phyloP scores from a whole-genome alignment of 257 asterid species.

The Cinchona pubescens region DNA sequence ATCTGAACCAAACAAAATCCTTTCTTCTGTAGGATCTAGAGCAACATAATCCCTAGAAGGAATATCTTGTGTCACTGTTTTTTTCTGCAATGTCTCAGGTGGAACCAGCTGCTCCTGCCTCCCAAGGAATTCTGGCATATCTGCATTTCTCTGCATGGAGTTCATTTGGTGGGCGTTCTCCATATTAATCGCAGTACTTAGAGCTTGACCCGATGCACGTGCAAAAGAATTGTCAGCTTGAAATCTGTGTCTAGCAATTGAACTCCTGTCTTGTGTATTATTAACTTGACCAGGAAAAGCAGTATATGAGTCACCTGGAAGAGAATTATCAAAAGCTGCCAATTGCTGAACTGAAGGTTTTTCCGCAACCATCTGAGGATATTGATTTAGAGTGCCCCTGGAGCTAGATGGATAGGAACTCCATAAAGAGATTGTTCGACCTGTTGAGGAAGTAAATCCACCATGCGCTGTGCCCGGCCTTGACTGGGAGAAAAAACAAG shows the following conservation, averaged over 20 bases:
- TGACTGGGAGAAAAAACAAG: constrained; percentile 45
- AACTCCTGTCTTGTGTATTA: constrained; percentile 38
- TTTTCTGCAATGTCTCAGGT: constrained; percentile 40
- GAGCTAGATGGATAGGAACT: constrained; percentile 75
- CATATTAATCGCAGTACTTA: constrained; percentile 29
- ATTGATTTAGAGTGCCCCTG: constrained; percentile 56
- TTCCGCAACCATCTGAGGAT: constrained; percentile 49
- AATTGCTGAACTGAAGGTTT: constrained; percentile 50
- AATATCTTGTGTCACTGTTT: constrained; percentile 32
- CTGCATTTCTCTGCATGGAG: constrained; percentile 41
- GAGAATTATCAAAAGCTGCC: constrained; percentile 42
- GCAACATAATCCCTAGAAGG: constrained; percentile 53
- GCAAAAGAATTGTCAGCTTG: constrained; percentile 48
- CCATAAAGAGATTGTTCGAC: constrained; percentile 85
- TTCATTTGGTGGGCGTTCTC: constrained; percentile 50
- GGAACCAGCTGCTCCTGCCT: constrained; percentile 42
- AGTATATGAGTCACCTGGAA: constrained; percentile 44
- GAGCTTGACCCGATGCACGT: constrained; percentile 45
- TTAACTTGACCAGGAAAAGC: constrained; percentile 44
- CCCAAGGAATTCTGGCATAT: constrained; percentile 36
- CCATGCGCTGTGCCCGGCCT: constrained; percentile 46
- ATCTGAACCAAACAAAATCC: constrained; percentile 84
- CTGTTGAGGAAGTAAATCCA: constrained; percentile 60
- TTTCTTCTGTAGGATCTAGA: constrained; percentile 88
- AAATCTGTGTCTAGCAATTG: constrained; percentile 44